These are phyloP conservation scores for Gossypium ekmanianum DNA, from an alignment of 345 rosid species.

Conservation along the genomic window DNA sequence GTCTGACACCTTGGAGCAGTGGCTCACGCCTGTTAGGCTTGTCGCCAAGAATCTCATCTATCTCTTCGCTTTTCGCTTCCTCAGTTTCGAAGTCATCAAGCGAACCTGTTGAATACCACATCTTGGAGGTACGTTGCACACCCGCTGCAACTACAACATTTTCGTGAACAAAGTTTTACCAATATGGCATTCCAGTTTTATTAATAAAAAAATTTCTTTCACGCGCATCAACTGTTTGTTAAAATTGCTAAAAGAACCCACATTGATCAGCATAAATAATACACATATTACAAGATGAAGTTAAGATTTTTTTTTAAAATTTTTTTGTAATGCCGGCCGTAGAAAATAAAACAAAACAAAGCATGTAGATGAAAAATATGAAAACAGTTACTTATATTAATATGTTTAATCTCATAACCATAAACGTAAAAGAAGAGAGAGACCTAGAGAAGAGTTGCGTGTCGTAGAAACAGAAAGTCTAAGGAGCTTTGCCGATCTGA, in stretches of 20 bases:
- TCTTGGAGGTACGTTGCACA: slow-evolving; percentile 31
- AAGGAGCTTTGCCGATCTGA: slow-evolving; percentile 27
- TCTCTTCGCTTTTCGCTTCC: slow-evolving; percentile 25
- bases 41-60: slow-evolving; percentile 34
- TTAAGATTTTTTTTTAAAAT: neutral
- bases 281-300: neutral
- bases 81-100: slow-evolving; percentile 20
- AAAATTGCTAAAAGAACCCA: slow-evolving; percentile 17
- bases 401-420: neutral
- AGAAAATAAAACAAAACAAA: neutral
- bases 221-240: slow-evolving; percentile 2
- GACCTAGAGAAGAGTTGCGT: slow-evolving; percentile 30
- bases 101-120: slow-evolving; percentile 34
- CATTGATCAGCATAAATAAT: neutral
- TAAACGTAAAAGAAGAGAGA: neutral
- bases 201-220: neutral
- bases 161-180: slow-evolving; percentile 10
- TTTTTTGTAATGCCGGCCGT: neutral
- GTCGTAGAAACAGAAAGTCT: slow-evolving; percentile 21
- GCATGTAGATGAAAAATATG: neutral
- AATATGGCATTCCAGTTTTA: neutral
- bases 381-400: neutral
- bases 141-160: slow-evolving; percentile 29
- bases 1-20: slow-evolving; percentile 82
- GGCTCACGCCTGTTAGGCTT: slow-evolving; percentile 60